These are phyloP conservation scores for Fusarium burgessii DNA, from an alignment of 2,329 filamentous ascomycete genomes.

Conservation along the genomic window DNA sequence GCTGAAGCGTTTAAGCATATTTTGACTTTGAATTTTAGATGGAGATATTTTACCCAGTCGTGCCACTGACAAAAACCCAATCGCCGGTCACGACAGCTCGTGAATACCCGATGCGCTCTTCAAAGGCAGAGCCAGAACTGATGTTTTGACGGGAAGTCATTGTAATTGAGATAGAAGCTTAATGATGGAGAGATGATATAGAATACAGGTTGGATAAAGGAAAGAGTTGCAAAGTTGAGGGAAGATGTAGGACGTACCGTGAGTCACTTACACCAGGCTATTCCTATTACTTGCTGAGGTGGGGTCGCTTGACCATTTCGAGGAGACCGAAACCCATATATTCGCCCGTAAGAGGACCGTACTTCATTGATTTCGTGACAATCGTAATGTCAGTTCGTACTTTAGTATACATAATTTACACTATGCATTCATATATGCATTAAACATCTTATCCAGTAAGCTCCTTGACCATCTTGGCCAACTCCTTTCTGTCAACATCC, in stretches of 20 bases:
- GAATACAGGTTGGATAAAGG: background rate
- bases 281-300: background rate
- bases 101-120: slow-evolving; percentile 66
- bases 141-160: slow-evolving; percentile 56
- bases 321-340: background rate
- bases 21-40: background rate
- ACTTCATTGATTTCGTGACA: slow-evolving; percentile 18
- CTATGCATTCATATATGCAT: background rate
- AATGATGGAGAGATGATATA: background rate
- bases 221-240: background rate
- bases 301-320: slow-evolving; percentile 7
- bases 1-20: slow-evolving; percentile 45
- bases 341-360: slow-evolving; percentile 19
- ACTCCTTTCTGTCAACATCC: slow-evolving; percentile 70
- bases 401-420: slow-evolving; percentile 46
- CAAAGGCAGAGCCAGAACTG: slow-evolving; percentile 64
- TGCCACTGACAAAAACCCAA: slow-evolving; percentile 66
- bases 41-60: slow-evolving; percentile 58
- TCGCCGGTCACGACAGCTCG: slow-evolving; percentile 64
- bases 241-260: background rate
- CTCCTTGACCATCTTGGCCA: slow-evolving; percentile 73
- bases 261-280: slow-evolving; percentile 28
- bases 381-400: slow-evolving; percentile 11
- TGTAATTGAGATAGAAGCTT: background rate
- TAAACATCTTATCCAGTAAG: slow-evolving; percentile 32